phyloP scores from a whole-genome alignment of 2,329 filamentous ascomycete species.

The Ceratocystiopsis sp. region DNA sequence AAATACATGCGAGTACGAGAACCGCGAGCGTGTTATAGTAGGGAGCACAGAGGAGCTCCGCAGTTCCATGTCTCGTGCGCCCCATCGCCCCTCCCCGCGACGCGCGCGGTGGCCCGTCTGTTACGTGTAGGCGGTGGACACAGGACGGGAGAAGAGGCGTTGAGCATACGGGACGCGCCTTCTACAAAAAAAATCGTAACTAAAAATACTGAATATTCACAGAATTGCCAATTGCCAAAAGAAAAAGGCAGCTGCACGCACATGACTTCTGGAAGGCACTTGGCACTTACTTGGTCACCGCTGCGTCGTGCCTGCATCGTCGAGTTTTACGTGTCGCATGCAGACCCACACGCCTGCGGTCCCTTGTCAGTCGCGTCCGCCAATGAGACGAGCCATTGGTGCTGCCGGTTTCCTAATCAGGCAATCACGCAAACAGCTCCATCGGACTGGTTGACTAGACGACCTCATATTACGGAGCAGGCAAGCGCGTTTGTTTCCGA shows the following conservation, averaged over 20 bases:
- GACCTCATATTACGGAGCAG: conserved; percentile 2
- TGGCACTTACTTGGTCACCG: not conserved
- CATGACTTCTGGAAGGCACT: not conserved
- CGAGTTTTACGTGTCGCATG: conserved; percentile 6
- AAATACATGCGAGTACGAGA: conserved; percentile 7
- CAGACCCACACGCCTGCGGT: conserved; percentile 5
- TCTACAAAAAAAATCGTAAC: no score
- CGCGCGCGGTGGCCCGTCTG: no score
- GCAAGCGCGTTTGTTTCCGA: conserved; percentile 8
- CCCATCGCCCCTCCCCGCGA: not conserved
- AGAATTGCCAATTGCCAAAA: not conserved
- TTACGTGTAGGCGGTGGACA: no score
- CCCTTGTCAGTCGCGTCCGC: conserved; percentile 8
- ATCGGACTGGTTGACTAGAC: conserved; percentile 6
- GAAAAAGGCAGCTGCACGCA: not conserved
- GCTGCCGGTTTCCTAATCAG: conserved; percentile 5
- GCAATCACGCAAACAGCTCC: conserved; percentile 10
- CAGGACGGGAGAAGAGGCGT: no score
- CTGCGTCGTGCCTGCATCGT: no score
- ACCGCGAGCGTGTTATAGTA: conserved; percentile 10
- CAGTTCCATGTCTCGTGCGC: conserved; percentile 7
- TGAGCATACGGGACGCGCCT: no score
- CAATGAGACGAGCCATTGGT: conserved; percentile 10
- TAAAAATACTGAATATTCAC: not conserved
- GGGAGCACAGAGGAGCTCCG: not conserved